A percentile compares a stretch with the other conserved stretches of the same genome.
phyloP scores from a whole-genome alignment of 208 protist species.

The Histomonas meleagridis region DNA sequence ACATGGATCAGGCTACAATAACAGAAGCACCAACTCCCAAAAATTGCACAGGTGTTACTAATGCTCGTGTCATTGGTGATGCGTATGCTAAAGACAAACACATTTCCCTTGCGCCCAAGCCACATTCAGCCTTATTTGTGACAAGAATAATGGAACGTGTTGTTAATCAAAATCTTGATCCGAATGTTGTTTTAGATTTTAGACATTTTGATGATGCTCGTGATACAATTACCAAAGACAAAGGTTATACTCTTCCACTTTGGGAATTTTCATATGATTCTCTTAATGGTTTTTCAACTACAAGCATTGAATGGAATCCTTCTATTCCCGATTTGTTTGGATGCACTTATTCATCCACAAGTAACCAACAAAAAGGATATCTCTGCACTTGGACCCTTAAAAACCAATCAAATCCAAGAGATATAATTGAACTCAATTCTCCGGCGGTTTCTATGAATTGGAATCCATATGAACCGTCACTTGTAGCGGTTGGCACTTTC shows the following conservation, averaged over 20 bases:
- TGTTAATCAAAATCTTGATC: slow-evolving; percentile 32
- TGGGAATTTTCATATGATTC: not conserved
- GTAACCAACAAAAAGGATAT: not conserved
- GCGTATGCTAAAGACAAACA: not conserved
- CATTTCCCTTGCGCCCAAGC: not conserved
- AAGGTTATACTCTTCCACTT: slow-evolving; percentile 4
- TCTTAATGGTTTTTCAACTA: not conserved
- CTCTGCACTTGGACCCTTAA: slow-evolving; percentile 32
- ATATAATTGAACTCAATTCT: not conserved
- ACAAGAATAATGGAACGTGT: not conserved
- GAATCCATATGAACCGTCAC: not conserved
- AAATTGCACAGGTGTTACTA: not conserved
- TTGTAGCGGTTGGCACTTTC: not conserved
- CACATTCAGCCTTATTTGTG: not conserved
- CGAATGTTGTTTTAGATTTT: not conserved
- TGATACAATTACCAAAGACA: not conserved
- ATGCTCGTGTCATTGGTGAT: not conserved
- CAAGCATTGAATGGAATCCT: not conserved
- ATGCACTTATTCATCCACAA: not conserved
- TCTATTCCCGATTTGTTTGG: not conserved
- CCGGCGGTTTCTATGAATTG: not conserved
- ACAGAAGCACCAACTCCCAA: not conserved
- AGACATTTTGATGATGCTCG: slow-evolving; percentile 21
- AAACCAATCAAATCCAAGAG: slow-evolving; percentile 1
- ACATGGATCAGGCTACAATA: not conserved